These are phyloP conservation scores for Hypomyces perniciosus DNA, from an alignment of 2,329 filamentous ascomycete genomes.

Conservation along the genomic window DNA sequence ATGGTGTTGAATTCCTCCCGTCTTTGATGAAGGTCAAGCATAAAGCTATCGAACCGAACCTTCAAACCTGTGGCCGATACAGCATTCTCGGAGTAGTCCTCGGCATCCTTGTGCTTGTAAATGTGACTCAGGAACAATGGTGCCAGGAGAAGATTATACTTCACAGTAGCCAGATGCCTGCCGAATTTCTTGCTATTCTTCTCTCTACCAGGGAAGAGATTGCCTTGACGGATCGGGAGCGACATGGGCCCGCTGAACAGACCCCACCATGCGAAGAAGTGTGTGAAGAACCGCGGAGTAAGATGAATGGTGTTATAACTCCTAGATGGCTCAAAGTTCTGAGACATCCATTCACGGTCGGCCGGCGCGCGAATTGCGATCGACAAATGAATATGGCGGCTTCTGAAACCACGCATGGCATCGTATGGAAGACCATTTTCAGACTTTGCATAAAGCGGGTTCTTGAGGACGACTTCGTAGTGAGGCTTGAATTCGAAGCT, in stretches of 20 bases:
- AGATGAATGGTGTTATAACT: conserved; percentile 97
- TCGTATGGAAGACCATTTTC: conserved; percentile 62
- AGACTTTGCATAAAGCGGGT: conserved; percentile 65
- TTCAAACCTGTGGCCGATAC: conserved; percentile 96
- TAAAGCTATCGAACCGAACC: conserved; percentile 91
- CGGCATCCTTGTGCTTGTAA: conserved; percentile 95
- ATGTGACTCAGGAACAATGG: conserved; percentile 94
- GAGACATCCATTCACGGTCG: conserved; percentile 77
- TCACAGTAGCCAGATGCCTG: conserved; percentile 93
- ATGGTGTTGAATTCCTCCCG: conserved; percentile 85
- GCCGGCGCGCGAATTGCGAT: conserved; percentile 83
- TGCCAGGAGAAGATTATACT: conserved; percentile 89
- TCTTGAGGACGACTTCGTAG: conserved; percentile 82
- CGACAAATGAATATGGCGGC: conserved; percentile 93
- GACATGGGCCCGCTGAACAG: conserved; percentile 94
- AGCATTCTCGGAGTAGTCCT: conserved; percentile 69
- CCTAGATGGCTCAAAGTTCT: conserved; percentile 67
- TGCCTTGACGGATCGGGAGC: conserved; percentile 85
- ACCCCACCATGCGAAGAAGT: conserved; percentile 98
- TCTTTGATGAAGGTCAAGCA: conserved; percentile 91
- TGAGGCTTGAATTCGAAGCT: conserved; percentile 89
- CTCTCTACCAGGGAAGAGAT: conserved; percentile 83
- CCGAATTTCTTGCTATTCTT: conserved; percentile 99
- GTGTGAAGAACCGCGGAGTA: conserved; percentile 92
- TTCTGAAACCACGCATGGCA: conserved; percentile 94